phyloP scores from a whole-genome alignment of 2,329 filamentous ascomycete species.

The Botrytis fragariae region DNA sequence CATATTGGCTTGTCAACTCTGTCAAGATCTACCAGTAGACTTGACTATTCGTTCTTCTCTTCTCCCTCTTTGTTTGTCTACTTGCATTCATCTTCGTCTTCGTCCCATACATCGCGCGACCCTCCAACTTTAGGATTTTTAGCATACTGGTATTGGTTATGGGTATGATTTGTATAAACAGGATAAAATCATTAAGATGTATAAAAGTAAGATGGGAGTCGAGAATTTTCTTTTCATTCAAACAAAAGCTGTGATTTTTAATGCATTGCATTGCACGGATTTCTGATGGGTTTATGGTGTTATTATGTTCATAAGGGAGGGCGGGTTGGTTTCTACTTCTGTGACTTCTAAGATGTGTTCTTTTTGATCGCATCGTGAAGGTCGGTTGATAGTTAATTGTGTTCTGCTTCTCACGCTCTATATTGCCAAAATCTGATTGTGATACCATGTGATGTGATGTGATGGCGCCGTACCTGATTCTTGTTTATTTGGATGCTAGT shows the following conservation, averaged over 20 bases:
- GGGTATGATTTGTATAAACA: not conserved
- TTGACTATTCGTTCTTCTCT: not conserved
- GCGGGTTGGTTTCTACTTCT: not conserved
- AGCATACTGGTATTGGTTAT: not conserved
- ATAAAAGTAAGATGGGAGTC: not conserved
- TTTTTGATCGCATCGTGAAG: not conserved
- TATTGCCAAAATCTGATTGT: not conserved
- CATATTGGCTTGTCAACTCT: conserved; percentile 75
- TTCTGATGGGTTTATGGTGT: not conserved
- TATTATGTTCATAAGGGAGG: not conserved
- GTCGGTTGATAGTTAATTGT: not conserved
- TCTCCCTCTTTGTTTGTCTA: not conserved
- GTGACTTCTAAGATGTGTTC: not conserved
- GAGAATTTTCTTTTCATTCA: not conserved
- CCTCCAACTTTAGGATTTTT: too few relatives aligned
- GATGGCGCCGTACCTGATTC: not conserved
- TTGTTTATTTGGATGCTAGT: not conserved
- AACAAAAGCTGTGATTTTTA: not conserved
- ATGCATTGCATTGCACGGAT: not conserved
- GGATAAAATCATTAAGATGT: not conserved
- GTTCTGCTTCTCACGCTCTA: not conserved
- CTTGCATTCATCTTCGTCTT: not conserved
- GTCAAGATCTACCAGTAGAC: conserved; percentile 59
- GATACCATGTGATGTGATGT: not conserved
- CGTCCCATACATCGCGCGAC: too few relatives aligned